Evolutionary conservation across 2,329 filamentous ascomycete species (phyloP).

Genomic region (Alternaria atra): DNA sequence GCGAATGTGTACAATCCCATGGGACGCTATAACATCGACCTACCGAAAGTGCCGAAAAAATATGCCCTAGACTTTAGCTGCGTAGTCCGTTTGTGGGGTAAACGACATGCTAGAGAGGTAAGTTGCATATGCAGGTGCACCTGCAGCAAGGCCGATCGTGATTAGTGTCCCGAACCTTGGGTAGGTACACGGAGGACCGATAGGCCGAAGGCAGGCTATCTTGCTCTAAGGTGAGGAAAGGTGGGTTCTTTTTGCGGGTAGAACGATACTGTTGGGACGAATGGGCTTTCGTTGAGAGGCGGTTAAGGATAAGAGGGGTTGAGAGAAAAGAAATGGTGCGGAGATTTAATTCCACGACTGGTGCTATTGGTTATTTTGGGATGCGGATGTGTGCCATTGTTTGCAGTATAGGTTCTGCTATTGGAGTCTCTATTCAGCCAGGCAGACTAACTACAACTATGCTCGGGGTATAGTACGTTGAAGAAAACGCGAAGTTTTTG

Average conservation of each 20-base stretch:
- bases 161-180: not conserved
- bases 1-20: not conserved
- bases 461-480: not conserved
- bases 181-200: not conserved
- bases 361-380: not conserved
- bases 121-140: constrained; percentile 4
- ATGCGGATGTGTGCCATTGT: not conserved
- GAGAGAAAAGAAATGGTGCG: not conserved
- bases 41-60: not conserved
- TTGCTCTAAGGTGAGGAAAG: not conserved
- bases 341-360: not conserved
- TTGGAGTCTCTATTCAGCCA: not conserved
- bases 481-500: not conserved
- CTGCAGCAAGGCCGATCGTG: not conserved
- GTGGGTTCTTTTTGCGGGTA: not conserved
- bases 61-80: constrained; percentile 1
- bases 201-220: not conserved
- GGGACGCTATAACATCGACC: not conserved
- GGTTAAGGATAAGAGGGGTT: not conserved
- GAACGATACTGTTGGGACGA: not conserved
- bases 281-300: not conserved
- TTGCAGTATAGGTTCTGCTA: not conserved
- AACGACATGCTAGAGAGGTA: not conserved
- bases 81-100: constrained; percentile 3
- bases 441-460: not conserved